phyloP scores from a whole-genome alignment of 495 filamentous ascomycete genomes.

The Cercophora scortea region DNA sequence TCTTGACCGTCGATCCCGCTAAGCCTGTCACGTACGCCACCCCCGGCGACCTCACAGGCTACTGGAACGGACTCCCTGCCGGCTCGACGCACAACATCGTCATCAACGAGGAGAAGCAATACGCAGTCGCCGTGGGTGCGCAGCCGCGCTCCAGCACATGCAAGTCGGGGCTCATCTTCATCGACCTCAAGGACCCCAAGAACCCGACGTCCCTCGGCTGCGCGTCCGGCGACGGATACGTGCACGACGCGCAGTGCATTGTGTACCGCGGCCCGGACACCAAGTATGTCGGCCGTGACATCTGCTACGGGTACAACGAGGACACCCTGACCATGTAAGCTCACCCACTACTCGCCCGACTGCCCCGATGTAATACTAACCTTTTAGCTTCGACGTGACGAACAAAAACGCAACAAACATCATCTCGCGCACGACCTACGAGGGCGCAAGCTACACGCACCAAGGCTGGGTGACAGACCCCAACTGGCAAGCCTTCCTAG shows the following conservation, averaged over 20 bases:
- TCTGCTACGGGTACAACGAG: conserved; percentile 51
- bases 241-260: conserved; percentile 51
- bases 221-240: conserved; percentile 41
- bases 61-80: conserved; percentile 20
- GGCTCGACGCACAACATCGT: conserved; percentile 45
- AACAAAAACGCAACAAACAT: conserved; percentile 38
- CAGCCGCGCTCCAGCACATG: conserved; percentile 29
- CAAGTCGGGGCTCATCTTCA: conserved; percentile 39
- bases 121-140: conserved; percentile 38
- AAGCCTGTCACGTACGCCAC: conserved; percentile 22
- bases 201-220: conserved; percentile 43
- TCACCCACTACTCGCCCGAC: neutral
- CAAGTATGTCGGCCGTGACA: conserved; percentile 40
- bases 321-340: conserved; percentile 31
- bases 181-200: conserved; percentile 38
- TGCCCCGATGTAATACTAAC: neutral
- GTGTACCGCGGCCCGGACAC: conserved; percentile 46
- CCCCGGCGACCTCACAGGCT: conserved; percentile 27
- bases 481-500: conserved; percentile 32
- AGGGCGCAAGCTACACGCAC: conserved; percentile 42
- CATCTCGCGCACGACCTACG: conserved; percentile 46
- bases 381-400: conserved; percentile 41
- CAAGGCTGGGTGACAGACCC: conserved; percentile 48
- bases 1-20: conserved; percentile 13
- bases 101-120: conserved; percentile 36